Percentiles rank a stretch among this genome's conserved stretches.
phyloP scores from a whole-genome alignment of 768 basidiomycete species.

The Asterophora parasitica region DNA sequence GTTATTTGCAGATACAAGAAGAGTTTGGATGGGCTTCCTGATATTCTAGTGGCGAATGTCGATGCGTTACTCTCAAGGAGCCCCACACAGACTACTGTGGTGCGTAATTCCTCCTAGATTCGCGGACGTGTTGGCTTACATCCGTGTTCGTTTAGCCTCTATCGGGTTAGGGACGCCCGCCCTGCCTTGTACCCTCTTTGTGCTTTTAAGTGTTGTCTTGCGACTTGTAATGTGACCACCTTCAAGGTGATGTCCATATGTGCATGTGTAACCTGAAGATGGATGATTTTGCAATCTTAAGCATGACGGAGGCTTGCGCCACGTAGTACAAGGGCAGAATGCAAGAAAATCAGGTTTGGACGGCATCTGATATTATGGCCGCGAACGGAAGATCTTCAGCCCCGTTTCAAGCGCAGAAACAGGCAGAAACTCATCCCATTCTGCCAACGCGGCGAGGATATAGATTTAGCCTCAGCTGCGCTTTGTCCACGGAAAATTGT shows the following conservation, averaged over 20 bases:
- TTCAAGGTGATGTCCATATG: not conserved
- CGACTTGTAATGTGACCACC: no score
- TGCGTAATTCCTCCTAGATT: conserved; percentile 1
- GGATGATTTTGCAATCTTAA: not conserved
- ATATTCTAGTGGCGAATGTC: conserved; percentile 15
- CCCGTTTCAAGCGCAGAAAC: no score
- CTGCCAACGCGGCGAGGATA: no score
- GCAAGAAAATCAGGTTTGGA: no score
- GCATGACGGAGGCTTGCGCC: not conserved
- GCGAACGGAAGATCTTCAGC: no score
- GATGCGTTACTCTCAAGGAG: conserved; percentile 14
- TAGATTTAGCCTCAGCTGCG: no score
- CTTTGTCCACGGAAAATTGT: no score
- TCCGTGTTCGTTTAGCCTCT: not conserved
- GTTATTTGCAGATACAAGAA: conserved; percentile 26
- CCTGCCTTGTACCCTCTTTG: not conserved
- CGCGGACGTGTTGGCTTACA: not conserved
- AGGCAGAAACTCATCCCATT: no score
- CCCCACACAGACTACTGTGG: conserved; percentile 8
- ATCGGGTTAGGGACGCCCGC: not conserved
- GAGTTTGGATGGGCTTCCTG: conserved; percentile 16
- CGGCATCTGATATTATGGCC: no score
- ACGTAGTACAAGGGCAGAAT: not conserved
- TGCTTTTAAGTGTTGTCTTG: not conserved
- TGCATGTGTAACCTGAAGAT: not conserved